These are phyloP conservation scores for Taiozyma sp. DNA, from an alignment of 1,139 yeast genomes.

Conservation along the genomic window DNA sequence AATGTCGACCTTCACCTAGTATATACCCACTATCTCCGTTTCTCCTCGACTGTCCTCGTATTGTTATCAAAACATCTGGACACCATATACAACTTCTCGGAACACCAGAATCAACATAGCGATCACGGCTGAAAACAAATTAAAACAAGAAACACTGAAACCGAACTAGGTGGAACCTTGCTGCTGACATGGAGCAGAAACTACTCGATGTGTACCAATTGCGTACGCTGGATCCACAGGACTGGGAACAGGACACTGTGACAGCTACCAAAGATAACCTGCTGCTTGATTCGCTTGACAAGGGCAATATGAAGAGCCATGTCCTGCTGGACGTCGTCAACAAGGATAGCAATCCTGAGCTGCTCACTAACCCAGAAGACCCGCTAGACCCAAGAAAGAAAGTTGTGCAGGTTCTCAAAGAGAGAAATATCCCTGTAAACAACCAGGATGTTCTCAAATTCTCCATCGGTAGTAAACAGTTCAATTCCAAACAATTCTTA, in stretches of 20 bases:
- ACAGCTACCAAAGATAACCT: constrained; percentile 4
- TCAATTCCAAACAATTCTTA: constrained; percentile 67
- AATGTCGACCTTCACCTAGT: no score
- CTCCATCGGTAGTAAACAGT: constrained; percentile 66
- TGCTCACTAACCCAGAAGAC: constrained; percentile 35
- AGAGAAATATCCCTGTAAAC: constrained; percentile 35
- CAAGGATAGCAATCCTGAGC: not conserved
- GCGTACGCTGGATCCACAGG: not conserved
- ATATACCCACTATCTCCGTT: no score
- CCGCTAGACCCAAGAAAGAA: constrained; percentile 52
- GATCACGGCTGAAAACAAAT: not conserved
- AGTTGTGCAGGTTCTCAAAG: constrained; percentile 39
- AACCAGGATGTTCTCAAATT: constrained; percentile 42
- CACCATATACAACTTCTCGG: not conserved
- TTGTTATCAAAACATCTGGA: not conserved
- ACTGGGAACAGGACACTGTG: not conserved
- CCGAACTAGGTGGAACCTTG: not conserved
- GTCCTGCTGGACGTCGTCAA: not conserved
- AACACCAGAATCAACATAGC: not conserved
- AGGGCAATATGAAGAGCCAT: not conserved
- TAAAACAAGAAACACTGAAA: not conserved
- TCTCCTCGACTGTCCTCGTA: no score
- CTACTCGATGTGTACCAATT: not conserved
- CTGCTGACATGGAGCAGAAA: not conserved
- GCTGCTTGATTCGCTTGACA: not conserved